Conservation (phyloP, 768 basidiomycete species). For the Collybia sp. region DNA sequence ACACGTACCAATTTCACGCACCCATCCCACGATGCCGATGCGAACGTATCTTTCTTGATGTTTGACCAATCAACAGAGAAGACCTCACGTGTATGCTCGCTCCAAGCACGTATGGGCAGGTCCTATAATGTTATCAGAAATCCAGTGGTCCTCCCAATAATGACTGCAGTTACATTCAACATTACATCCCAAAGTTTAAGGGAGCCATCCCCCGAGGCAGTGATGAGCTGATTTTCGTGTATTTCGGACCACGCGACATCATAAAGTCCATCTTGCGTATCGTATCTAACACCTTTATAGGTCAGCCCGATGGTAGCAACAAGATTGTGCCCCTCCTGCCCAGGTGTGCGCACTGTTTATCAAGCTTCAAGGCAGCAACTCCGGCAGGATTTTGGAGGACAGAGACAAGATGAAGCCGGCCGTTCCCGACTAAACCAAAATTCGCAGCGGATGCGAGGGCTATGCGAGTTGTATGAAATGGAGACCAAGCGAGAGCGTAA, state of each 20-base stretch:
- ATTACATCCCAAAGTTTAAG: conserved; percentile 88
- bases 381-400: conserved; percentile 44
- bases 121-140: conserved; percentile 47
- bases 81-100: conserved; percentile 90
- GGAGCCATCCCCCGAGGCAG: conserved; percentile 87
- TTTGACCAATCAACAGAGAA: conserved; percentile 97
- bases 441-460: conserved; percentile 86
- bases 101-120: conserved; percentile 87
- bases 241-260: conserved; percentile 94
- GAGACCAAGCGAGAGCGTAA: conserved; percentile 80
- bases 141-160: background rate
- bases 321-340: background rate
- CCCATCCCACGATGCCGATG: conserved; percentile 91
- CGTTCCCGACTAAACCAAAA: conserved; percentile 94
- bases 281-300: conserved; percentile 52
- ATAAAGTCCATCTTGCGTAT: conserved; percentile 86
- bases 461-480: conserved; percentile 70
- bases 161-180: conserved; percentile 56
- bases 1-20: conserved; percentile 75
- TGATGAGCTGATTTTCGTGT: conserved; percentile 90
- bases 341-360: conserved; percentile 57
- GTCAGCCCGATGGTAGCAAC: conserved; percentile 12
- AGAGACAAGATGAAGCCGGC: conserved; percentile 71
- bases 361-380: conserved; percentile 40
- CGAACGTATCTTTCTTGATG: conserved; percentile 82